Base-by-base conservation (phyloP, 2,329 filamentous ascomycete genomes). In the Alternaria conjuncta region DNA sequence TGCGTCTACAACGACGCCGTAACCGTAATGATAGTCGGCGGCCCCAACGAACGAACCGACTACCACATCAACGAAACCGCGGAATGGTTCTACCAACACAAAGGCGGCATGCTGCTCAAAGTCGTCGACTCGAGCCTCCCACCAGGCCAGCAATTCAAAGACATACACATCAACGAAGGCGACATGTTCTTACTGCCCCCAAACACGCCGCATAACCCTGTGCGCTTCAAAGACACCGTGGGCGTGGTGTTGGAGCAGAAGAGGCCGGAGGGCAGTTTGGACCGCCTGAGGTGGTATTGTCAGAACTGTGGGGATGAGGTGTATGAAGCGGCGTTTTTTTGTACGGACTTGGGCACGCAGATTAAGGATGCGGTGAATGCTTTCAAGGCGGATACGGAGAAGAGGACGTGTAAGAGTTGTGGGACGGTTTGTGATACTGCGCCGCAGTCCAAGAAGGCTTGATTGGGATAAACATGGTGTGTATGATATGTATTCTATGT, bases 21-120 rank as follows among this genome's bases (percentile, higher is more conserved):
- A 63, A 94, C 91, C 45, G 91, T 96, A 77, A 96, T 96, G 92
- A 94, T 97, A 73, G 94, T 99, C 66, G 96, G 96, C 78, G 96
- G 96, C 12, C 96, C 96, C 75, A 98, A 98, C 81, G 93, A 93
- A 65, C 90, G 96, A 68, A 97, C 94, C 60, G 96, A 98, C 85
- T 99, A 97, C 85, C 96, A 98, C 86, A 95, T 98, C 87, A 98
- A 98, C 86, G 85, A 89, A 74, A 98, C 95, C 0, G 90, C 96
- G 12, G 96, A 98, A 81, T 98, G 94, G 90, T 99, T 98, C 88
- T 98, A 96, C 86, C 95, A 98, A 82, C 89, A 97, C 87, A 90
- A 90, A 74, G 96, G 96, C 70, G 90, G 91, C 70, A 97, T 98
- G 95, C 86, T 96, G 61, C 90, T 99, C 71, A 97, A 96, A 79